These are phyloP conservation scores for Vararia minispora DNA, from an alignment of 768 basidiomycete genomes.

Conservation along the genomic window DNA sequence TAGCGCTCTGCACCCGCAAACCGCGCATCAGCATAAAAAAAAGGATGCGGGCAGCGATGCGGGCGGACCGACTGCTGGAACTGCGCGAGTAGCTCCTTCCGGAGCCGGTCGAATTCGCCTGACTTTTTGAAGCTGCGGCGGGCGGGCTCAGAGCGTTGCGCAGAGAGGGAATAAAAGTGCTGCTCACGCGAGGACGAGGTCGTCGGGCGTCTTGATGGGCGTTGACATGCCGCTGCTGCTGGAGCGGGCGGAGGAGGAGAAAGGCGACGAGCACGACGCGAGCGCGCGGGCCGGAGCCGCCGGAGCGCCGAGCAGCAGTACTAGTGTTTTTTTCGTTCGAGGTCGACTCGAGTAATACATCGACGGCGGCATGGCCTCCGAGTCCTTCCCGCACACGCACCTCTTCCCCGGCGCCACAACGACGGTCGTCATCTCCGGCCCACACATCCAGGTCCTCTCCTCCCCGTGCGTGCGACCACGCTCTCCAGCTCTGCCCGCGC, in stretches of 20 bases:
- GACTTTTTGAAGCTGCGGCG: constrained; percentile 58
- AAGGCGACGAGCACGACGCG: no score
- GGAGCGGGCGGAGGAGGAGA: no score
- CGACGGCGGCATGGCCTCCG: not conserved
- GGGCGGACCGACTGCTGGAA: constrained; percentile 47
- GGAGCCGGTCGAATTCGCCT: constrained; percentile 61
- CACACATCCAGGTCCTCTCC: constrained; percentile 51
- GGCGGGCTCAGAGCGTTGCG: not conserved
- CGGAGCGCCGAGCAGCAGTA: no score
- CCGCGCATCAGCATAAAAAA: not conserved
- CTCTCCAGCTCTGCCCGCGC: constrained; percentile 6
- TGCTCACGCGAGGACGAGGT: constrained; percentile 10
- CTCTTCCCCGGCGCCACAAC: constrained; percentile 28
- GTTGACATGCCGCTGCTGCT: constrained; percentile 7
- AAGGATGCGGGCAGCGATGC: not conserved
- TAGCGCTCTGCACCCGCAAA: constrained; percentile 28
- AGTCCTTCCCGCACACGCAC: constrained; percentile 34
- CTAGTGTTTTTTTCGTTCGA: not conserved
- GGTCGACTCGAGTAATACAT: no score
- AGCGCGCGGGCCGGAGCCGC: no score
- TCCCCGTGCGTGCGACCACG: constrained; percentile 30
- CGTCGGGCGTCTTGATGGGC: constrained; percentile 11
- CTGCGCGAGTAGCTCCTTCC: constrained; percentile 47
- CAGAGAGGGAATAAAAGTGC: not conserved
- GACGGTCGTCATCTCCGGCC: constrained; percentile 42